Base-by-base conservation (phyloP, 2,329 filamentous ascomycete genomes). In the Phaeophleospora eucalypticola region DNA sequence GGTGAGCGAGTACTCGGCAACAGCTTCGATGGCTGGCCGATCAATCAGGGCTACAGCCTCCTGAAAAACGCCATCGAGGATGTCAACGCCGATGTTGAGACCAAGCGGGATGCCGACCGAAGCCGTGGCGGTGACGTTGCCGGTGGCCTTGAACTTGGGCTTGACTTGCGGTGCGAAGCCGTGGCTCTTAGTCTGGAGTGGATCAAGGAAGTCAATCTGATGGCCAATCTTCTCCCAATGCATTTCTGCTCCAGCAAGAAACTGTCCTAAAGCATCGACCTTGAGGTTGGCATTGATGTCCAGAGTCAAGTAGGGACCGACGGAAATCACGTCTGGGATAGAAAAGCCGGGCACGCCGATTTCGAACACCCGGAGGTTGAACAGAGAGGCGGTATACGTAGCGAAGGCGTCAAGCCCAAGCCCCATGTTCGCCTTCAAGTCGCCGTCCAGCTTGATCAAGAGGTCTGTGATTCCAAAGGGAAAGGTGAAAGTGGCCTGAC, bases 51-150 rank as follows among this genome's bases (percentile, higher is more conserved):
- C 40, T 6, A 42, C 27, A 4, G 21, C n/a, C 14, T 42, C 24
- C n/a, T n/a, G n/a, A n/a, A n/a, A n/a, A n/a, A n/a, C n/a, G n/a
- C 42, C 42, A 15, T 37, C 19, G 4, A 45, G 42, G 20, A 45
- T 19, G n/a, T 36, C 33, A 14, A 45, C 33, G 4, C 42, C 42
- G 42, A 45, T 14, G 20, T 29, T 38, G 7, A 45, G 4, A 6
- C 33, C 42, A n/a, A 45, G n/a, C 4, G 42, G 42, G 2, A 45
- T 37, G 7, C 34, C 42, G 2, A 45, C 16, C 7, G 41, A 36
- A 14, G 41, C 41, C 10, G 33, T 36, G n/a, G 19, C 41, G 17
- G 29, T 43, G 9, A 35, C 29, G 14, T 16, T 36, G 6, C 33
- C 42, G n/a, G 33, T 18, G 7, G 20, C 42, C 12, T 45, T 29